A percentile compares a stretch with the other conserved stretches of the same genome.
Evolutionary conservation across 768 basidiomycete species (phyloP).

Genomic region (Collybia sp.): DNA sequence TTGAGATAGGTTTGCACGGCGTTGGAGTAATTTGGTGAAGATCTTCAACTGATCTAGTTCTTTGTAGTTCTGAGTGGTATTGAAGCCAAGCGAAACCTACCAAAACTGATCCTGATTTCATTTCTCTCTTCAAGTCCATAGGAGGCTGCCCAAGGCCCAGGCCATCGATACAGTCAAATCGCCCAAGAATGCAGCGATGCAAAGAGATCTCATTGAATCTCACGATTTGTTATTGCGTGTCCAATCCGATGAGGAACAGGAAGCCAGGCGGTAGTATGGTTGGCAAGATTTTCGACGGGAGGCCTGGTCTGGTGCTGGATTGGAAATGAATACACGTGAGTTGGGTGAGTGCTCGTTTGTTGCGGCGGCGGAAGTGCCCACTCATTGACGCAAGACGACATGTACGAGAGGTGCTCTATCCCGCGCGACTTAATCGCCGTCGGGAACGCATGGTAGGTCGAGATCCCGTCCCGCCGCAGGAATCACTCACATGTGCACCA

Average conservation of each 20-base stretch:
- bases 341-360: no score
- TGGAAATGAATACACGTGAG: no score
- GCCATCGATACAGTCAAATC: constrained; percentile 81
- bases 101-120: constrained; percentile 23
- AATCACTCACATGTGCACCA: no score
- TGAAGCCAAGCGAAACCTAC: constrained; percentile 20
- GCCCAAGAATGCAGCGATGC: constrained; percentile 65
- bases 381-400: constrained; percentile 9
- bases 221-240: constrained; percentile 37
- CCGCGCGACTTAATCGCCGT: constrained; percentile 12
- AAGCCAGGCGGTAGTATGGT: no score
- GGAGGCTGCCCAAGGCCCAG: constrained; percentile 71
- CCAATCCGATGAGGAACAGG: constrained; percentile 73
- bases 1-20: no score
- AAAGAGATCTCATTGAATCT: constrained; percentile 65
- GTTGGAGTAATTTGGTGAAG: no score
- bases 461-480: no score
- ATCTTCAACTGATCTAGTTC: no score
- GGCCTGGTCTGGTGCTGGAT: constrained; percentile 29
- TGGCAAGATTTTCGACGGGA: no score
- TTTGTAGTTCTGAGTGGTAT: no score
- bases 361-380: constrained; percentile 9
- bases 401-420: constrained; percentile 12
- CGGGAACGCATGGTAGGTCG: constrained; percentile 12
- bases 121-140: constrained; percentile 66